These are phyloP conservation scores for Mycena floridula DNA, from an alignment of 768 basidiomycete species.

Conservation along the genomic window DNA sequence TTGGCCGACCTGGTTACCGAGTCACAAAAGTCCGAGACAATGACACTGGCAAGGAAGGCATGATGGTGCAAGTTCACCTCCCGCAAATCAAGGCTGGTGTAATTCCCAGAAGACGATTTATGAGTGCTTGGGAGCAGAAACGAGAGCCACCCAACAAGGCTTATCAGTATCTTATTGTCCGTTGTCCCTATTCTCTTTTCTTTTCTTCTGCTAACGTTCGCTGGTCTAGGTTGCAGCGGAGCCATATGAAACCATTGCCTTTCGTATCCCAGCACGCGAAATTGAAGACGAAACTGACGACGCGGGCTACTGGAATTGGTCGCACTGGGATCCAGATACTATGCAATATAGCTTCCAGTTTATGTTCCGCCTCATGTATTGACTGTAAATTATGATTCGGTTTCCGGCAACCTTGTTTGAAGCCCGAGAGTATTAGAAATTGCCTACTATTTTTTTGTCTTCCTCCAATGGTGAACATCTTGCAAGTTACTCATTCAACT, in stretches of 20 bases:
- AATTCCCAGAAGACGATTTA: slow-evolving; percentile 82
- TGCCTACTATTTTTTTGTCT: no score
- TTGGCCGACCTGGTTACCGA: slow-evolving; percentile 90
- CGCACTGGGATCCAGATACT: slow-evolving; percentile 98
- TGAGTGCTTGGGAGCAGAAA: slow-evolving; percentile 98
- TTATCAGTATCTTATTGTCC: slow-evolving; percentile 94
- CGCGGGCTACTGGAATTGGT: slow-evolving; percentile 93
- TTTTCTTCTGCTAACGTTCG: slow-evolving; percentile 21
- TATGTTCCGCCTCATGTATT: slow-evolving; percentile 71
- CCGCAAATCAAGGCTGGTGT: slow-evolving; percentile 90
- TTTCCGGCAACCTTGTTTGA: no score
- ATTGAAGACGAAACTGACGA: slow-evolving; percentile 94
- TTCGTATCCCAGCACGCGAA: slow-evolving; percentile 94
- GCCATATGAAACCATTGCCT: slow-evolving; percentile 98
- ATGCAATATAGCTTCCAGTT: slow-evolving; percentile 98
- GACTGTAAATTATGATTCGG: no score
- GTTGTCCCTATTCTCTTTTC: slow-evolving; percentile 24
- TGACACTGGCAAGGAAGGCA: slow-evolving; percentile 87
- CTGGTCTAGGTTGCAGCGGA: slow-evolving; percentile 92
- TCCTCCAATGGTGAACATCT: no score
- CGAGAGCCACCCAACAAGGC: slow-evolving; percentile 92
- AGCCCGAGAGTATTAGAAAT: no score
- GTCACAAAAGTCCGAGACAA: slow-evolving; percentile 95
- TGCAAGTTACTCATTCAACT: not conserved
- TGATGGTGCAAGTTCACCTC: slow-evolving; percentile 95